Base-by-base conservation (phyloP, 2,329 filamentous ascomycete genomes). In the Fusarium caatingaense region DNA sequence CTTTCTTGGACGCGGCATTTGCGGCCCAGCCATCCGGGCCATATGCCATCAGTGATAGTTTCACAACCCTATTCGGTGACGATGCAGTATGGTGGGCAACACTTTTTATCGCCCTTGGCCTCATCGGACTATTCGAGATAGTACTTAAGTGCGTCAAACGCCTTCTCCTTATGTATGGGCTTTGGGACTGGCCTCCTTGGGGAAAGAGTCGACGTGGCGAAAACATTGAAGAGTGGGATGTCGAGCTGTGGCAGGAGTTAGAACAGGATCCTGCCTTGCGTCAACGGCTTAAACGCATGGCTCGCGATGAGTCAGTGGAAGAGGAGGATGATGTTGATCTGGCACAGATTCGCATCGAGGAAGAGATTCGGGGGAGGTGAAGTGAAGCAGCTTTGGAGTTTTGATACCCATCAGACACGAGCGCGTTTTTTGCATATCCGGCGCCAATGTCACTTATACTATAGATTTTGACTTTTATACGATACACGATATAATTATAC, bases 81-180 rank as follows among this genome's bases (percentile, higher is more conserved):
- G 91, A 93, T 65, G 80, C 87, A 1, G 81, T 87, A 1, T 97
- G 93, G 92, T 97, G 93, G 92, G 81, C 87, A 3, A 88, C 88
- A 1, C 80, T 94, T 4, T 83, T 94, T 46, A 80, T 92, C 27
- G 87, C 90, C 5, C 78, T 94, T 0, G 79, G 83, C 11, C 78
- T 88, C 1, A 85, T 92, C 6, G 82, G 90, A 15, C 78, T 89
- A 15, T 83, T 93, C 44, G 93, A 97, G 73, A 79, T 93, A 9
- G 84, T 86, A 3, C 86, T 90, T 64, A 87, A 84, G 64, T 79
- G 82, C 2, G 62, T 80, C 11, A 85, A 84, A 71, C 81, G 84
- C 4, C 80, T 80, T 37, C 65, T 88, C 44, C 78, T 86, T 21
- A 73, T 86, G 1, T 72, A 78, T 1, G 84, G 84, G 0, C 64